Conservation (phyloP, 768 basidiomycete genomes). For the Boletus speciosus region DNA sequence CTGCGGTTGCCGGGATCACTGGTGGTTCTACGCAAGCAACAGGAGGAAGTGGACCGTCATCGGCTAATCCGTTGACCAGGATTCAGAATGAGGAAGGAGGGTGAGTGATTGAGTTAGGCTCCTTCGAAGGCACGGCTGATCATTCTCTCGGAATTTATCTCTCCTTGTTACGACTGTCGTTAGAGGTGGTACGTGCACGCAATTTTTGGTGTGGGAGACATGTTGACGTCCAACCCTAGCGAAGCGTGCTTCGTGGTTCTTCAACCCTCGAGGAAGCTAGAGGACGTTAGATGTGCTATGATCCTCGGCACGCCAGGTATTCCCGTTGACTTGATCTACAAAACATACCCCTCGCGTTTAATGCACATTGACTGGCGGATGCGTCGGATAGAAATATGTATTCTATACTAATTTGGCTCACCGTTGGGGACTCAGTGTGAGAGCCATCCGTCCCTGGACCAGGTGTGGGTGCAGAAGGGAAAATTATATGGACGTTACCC, state of each 20-base stretch:
- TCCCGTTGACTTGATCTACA: constrained; percentile 27
- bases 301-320: constrained; percentile 11
- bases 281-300: constrained; percentile 11
- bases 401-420: constrained; percentile 29
- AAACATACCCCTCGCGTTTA: constrained; percentile 21
- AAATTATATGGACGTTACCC: constrained; percentile 21
- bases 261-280: constrained; percentile 68
- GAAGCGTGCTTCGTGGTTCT: constrained; percentile 93
- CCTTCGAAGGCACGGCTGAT: constrained; percentile 11
- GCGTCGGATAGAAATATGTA: constrained; percentile 13
- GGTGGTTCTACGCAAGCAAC: constrained; percentile 40
- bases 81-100: constrained; percentile 79
- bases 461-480: constrained; percentile 21
- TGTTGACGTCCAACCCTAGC: constrained; percentile 46
- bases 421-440: background rate
- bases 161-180: constrained; percentile 17
- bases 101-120: constrained; percentile 39
- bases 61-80: constrained; percentile 63
- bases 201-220: constrained; percentile 14
- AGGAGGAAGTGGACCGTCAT: constrained; percentile 42
- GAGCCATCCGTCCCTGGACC: constrained; percentile 21
- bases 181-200: constrained; percentile 33
- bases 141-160: constrained; percentile 15
- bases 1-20: constrained; percentile 37
- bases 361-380: constrained; percentile 18